Conservation (phyloP, 2,329 filamentous ascomycete genomes). For the Pseudocercospora musae region DNA sequence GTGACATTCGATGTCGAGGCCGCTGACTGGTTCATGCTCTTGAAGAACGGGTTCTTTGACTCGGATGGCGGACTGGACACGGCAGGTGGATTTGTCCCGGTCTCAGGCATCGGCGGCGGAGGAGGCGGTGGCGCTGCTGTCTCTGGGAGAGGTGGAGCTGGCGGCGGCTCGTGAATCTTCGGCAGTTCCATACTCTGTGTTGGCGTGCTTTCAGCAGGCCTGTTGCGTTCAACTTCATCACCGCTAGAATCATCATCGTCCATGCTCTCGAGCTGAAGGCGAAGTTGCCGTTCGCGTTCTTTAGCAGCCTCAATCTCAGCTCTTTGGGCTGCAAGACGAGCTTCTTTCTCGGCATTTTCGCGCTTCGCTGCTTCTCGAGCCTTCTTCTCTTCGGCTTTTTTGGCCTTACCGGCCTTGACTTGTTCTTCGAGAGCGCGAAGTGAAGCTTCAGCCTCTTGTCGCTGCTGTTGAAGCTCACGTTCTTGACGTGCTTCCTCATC, state of each 20-base stretch:
- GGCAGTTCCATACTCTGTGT: conserved; percentile 56
- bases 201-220: conserved; percentile 58
- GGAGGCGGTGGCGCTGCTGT: conserved; percentile 19
- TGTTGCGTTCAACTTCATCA: conserved; percentile 67
- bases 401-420: conserved; percentile 86
- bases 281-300: conserved; percentile 84
- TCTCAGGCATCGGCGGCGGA: conserved; percentile 23
- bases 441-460: conserved; percentile 75
- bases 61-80: conserved; percentile 58
- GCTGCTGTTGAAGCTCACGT: conserved; percentile 74
- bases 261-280: conserved; percentile 77
- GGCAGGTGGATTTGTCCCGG: conserved; percentile 17
- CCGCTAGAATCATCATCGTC: conserved; percentile 69
- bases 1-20: conserved; percentile 40
- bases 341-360: conserved; percentile 84
- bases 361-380: conserved; percentile 83
- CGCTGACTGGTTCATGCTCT: conserved; percentile 68
- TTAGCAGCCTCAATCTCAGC: conserved; percentile 90
- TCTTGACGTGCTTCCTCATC: conserved; percentile 71
- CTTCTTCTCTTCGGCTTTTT: conserved; percentile 94
- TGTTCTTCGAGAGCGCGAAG: conserved; percentile 90
- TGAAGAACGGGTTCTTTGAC: conserved; percentile 93
- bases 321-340: conserved; percentile 75
- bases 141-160: conserved; percentile 34
- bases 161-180: conserved; percentile 48